phyloP scores from a whole-genome alignment of 2,329 filamentous ascomycete species.

The Fusarium tuaranense region DNA sequence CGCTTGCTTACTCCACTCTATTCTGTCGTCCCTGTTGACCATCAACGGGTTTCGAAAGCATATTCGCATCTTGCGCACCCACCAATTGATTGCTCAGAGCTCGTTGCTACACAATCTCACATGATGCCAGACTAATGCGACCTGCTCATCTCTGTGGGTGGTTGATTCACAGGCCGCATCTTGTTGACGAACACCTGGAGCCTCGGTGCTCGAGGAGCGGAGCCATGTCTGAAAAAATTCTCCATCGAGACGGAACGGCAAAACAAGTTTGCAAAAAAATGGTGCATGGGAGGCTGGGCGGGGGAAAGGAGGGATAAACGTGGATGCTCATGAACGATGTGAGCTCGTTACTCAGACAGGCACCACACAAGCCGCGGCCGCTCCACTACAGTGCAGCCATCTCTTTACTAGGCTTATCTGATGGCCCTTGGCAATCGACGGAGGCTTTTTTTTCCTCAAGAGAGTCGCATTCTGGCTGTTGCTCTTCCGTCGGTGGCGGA shows the following conservation, averaged over 20 bases:
- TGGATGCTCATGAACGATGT: slow-evolving; percentile 10
- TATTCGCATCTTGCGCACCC: slow-evolving; percentile 9
- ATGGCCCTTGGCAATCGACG: slow-evolving; percentile 29
- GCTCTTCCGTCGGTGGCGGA: slow-evolving; percentile 17
- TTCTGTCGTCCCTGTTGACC: slow-evolving; percentile 18
- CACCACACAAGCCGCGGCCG: slow-evolving; percentile 10
- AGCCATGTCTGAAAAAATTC: slow-evolving; percentile 29
- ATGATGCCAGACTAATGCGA: slow-evolving; percentile 45
- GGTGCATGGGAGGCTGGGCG: slow-evolving; percentile 27
- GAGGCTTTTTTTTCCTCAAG: slow-evolving; percentile 16
- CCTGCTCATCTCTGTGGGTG: slow-evolving; percentile 36
- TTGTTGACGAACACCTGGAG: slow-evolving; percentile 26
- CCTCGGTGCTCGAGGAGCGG: slow-evolving; percentile 20
- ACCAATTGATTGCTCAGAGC: slow-evolving; percentile 32
- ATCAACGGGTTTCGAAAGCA: slow-evolving; percentile 34
- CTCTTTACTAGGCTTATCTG: slow-evolving; percentile 37
- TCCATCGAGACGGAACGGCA: slow-evolving; percentile 16
- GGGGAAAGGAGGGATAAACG: slow-evolving; percentile 29
- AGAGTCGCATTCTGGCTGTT: slow-evolving; percentile 31
- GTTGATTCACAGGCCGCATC: slow-evolving; percentile 34
- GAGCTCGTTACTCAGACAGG: slow-evolving; percentile 22
- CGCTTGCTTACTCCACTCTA: slow-evolving; percentile 6
- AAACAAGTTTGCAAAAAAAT: slow-evolving; percentile 11
- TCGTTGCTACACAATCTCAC: slow-evolving; percentile 41
- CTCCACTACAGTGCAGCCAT: slow-evolving; percentile 27